Conservation (phyloP, 2,329 filamentous ascomycete species). For the Alternaria arbusti region DNA sequence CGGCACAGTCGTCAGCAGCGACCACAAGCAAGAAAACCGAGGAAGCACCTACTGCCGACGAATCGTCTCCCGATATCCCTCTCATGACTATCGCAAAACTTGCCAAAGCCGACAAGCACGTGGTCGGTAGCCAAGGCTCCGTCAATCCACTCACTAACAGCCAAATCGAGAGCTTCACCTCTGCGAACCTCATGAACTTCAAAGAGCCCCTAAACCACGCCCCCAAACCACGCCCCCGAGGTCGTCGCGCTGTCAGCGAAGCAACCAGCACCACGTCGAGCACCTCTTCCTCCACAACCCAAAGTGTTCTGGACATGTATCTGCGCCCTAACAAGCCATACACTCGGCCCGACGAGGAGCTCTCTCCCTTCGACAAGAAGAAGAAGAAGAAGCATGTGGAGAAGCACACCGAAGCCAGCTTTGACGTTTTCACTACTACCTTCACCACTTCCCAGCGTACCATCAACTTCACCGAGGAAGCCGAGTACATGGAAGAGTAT, state of each 20-base stretch:
- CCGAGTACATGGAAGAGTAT: slow-evolving; percentile 20
- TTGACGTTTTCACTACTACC: slow-evolving; percentile 20
- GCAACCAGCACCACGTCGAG: slow-evolving; percentile 15
- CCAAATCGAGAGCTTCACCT: slow-evolving; percentile 11
- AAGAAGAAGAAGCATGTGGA: slow-evolving; percentile 18
- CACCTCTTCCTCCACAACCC: slow-evolving; percentile 21
- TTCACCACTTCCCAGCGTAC: slow-evolving; percentile 19
- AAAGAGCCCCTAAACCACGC: slow-evolving; percentile 23
- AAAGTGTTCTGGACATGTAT: slow-evolving; percentile 33
- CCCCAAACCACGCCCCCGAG: slow-evolving; percentile 18
- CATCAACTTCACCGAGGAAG: slow-evolving; percentile 40
- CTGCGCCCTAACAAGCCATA: slow-evolving; percentile 29
- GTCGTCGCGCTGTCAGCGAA: slow-evolving; percentile 4
- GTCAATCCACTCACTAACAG: slow-evolving; percentile 1
- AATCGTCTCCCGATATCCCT: slow-evolving; percentile 1
- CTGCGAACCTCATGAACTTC: slow-evolving; percentile 24
- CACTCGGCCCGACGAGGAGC: slow-evolving; percentile 16
- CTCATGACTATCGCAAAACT: not conserved
- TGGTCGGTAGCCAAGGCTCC: slow-evolving; percentile 4
- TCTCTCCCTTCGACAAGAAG: slow-evolving; percentile 18
- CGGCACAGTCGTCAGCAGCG: not conserved
- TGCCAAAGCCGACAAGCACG: not conserved
- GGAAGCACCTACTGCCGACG: not conserved
- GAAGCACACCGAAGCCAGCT: slow-evolving; percentile 23
- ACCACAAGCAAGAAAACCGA: slow-evolving; percentile 1